phyloP scores from a whole-genome alignment of 139 green algal genomes.

The Chlorella sp. region DNA sequence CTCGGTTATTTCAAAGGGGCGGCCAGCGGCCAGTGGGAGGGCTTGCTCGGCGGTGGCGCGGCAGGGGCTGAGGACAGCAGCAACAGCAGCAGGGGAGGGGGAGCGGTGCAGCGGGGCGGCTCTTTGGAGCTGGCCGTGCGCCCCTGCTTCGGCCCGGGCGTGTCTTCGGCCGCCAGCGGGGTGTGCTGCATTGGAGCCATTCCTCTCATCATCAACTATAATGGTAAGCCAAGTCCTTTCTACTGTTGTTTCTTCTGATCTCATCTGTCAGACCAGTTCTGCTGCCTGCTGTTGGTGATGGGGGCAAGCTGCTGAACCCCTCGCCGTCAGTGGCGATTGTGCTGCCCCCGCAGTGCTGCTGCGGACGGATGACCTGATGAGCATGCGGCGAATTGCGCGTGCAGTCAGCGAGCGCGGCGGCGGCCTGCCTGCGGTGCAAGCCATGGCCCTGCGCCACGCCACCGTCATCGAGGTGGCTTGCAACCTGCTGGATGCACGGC shows the following conservation, averaged over 20 bases:
- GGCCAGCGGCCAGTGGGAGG: background rate
- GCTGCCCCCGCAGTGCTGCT: no score
- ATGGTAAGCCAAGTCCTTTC: no score
- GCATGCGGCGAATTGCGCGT: constrained; percentile 49
- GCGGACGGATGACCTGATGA: constrained; percentile 33
- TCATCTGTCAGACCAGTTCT: no score
- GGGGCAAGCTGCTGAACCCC: no score
- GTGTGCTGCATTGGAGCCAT: constrained; percentile 63
- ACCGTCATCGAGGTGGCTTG: constrained; percentile 77
- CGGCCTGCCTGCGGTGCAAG: constrained; percentile 65
- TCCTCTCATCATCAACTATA: constrained; percentile 83
- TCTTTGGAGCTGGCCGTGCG: constrained; percentile 1
- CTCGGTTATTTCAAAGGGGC: constrained; percentile 46
- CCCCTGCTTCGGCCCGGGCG: constrained; percentile 37
- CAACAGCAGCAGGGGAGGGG: background rate
- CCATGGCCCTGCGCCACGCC: constrained; percentile 73
- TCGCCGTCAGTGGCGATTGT: no score
- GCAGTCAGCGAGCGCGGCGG: constrained; percentile 71
- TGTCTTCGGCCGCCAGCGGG: constrained; percentile 29
- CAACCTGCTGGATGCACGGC: constrained; percentile 68
- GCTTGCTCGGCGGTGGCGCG: background rate
- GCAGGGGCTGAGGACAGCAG: background rate
- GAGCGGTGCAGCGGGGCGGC: background rate
- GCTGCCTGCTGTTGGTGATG: no score
- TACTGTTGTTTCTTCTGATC: no score